A percentile compares a stretch with the other conserved stretches of the same genome.
Conservation (phyloP, 352 stramenopile genomes). For the Peronospora farinosa region DNA sequence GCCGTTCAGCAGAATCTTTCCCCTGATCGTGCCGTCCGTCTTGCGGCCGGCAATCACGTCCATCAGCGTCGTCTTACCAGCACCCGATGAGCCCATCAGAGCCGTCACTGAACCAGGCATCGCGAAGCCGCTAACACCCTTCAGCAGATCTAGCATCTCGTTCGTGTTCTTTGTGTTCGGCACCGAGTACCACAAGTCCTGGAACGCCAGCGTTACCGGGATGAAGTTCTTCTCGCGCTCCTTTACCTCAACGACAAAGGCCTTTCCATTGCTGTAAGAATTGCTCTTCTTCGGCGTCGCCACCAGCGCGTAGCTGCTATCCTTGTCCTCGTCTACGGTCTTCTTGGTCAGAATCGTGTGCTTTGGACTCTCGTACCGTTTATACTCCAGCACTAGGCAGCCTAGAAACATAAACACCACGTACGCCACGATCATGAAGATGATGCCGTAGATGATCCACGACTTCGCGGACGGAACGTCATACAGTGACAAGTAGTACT, state of each 20-base stretch:
- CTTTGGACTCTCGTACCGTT: slow-evolving; percentile 22
- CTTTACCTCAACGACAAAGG: slow-evolving; percentile 8
- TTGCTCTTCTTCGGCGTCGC: background rate
- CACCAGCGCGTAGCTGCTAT: slow-evolving; percentile 4
- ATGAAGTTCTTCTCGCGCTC: slow-evolving; percentile 3
- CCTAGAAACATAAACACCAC: slow-evolving; percentile 29
- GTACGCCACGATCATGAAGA: slow-evolving; percentile 25
- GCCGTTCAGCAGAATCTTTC: slow-evolving; percentile 5
- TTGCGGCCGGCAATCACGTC: slow-evolving; percentile 5
- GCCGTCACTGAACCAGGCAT: slow-evolving; percentile 6
- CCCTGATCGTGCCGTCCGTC: slow-evolving; percentile 1
- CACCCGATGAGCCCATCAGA: slow-evolving; percentile 3
- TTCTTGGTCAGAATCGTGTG: slow-evolving; percentile 4
- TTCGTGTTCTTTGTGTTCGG: slow-evolving; percentile 5
- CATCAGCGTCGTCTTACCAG: slow-evolving; percentile 6
- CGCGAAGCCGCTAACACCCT: slow-evolving; percentile 8
- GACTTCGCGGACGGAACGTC: slow-evolving; percentile 17
- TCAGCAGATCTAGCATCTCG: slow-evolving; percentile 5
- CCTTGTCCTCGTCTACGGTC: background rate
- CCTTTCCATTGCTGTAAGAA: background rate
- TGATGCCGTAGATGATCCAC: slow-evolving; percentile 13
- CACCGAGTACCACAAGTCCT: slow-evolving; percentile 12
- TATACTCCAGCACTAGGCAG: slow-evolving; percentile 32
- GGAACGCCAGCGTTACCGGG: slow-evolving; percentile 5
- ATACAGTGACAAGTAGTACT: slow-evolving; percentile 30